These are phyloP conservation scores for Geum urbanum DNA, from an alignment of 306 rosid species.

Conservation along the genomic window DNA sequence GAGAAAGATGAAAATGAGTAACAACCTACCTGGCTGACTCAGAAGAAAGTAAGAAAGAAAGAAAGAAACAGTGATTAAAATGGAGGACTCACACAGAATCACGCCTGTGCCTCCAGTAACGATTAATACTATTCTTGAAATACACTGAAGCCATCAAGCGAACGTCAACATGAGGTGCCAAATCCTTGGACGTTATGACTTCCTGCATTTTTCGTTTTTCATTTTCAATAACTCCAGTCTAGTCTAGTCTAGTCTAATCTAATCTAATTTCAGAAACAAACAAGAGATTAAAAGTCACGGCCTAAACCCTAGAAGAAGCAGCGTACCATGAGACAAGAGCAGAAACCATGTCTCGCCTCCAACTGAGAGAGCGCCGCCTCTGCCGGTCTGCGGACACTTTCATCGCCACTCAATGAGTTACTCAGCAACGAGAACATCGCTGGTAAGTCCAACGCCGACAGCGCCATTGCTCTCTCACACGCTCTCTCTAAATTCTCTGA, in stretches of 20 bases:
- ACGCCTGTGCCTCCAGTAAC: constrained; percentile 82
- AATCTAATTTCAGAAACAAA: constrained; percentile 2
- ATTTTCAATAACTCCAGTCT: too few relatives aligned
- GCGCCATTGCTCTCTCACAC: constrained; percentile 41
- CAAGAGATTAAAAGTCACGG: neutral
- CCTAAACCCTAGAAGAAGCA: constrained; percentile 35
- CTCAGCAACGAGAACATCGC: constrained; percentile 71
- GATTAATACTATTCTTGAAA: constrained; percentile 76
- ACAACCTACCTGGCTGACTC: neutral
- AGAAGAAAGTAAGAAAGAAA: neutral
- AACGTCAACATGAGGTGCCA: constrained; percentile 66
- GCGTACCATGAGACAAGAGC: constrained; percentile 80
- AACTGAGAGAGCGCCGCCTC: constrained; percentile 73
- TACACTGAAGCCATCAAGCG: constrained; percentile 84
- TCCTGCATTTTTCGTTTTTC: constrained; percentile 40
- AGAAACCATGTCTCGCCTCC: constrained; percentile 83
- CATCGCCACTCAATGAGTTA: constrained; percentile 80
- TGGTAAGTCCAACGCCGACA: constrained; percentile 60
- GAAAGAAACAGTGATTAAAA: neutral
- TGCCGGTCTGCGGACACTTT: constrained; percentile 60
- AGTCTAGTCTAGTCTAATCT: too few relatives aligned
- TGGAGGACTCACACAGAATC: constrained; percentile 45
- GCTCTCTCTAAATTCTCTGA: too few relatives aligned
- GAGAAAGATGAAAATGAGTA: neutral
- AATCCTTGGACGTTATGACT: constrained; percentile 74